A percentile compares a stretch with the other conserved stretches of the same genome.
phyloP scores from a whole-genome alignment of 495 filamentous ascomycete genomes.

The Aspergillus asperescens region DNA sequence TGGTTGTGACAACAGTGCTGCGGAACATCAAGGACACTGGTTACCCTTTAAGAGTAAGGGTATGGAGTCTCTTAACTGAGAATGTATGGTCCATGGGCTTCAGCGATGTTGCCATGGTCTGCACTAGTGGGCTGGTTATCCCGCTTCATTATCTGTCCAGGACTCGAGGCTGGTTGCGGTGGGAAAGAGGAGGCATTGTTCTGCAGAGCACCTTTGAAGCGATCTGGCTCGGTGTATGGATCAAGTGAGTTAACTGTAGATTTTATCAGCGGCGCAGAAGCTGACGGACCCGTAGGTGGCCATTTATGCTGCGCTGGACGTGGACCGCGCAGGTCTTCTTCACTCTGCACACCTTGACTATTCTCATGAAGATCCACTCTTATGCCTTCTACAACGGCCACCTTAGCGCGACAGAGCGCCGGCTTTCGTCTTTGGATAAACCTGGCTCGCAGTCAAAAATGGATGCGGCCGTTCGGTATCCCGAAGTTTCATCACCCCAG shows the following conservation, averaged over 20 bases:
- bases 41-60: constrained; percentile 71
- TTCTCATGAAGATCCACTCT: constrained; percentile 98
- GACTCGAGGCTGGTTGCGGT: constrained; percentile 55
- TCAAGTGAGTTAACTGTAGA: constrained; percentile 48
- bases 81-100: constrained; percentile 83
- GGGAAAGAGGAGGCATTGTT: constrained; percentile 68
- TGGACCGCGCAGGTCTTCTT: constrained; percentile 96
- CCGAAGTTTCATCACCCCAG: constrained; percentile 48
- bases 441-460: constrained; percentile 64
- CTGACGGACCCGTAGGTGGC: constrained; percentile 51
- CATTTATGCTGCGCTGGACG: constrained; percentile 85
- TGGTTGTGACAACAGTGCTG: constrained; percentile 88
- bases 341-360: constrained; percentile 78
- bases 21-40: constrained; percentile 94
- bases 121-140: constrained; percentile 62
- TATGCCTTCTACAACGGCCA: constrained; percentile 98
- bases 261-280: background rate
- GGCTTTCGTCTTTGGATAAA: constrained; percentile 72
- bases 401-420: constrained; percentile 76
- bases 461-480: constrained; percentile 69
- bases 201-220: constrained; percentile 79
- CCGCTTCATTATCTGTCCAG: constrained; percentile 68
- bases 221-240: constrained; percentile 77
- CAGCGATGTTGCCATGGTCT: constrained; percentile 80
- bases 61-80: constrained; percentile 80